Base-by-base conservation (phyloP, 805 yeast genomes). In the Schwanniomyces sp. region DNA sequence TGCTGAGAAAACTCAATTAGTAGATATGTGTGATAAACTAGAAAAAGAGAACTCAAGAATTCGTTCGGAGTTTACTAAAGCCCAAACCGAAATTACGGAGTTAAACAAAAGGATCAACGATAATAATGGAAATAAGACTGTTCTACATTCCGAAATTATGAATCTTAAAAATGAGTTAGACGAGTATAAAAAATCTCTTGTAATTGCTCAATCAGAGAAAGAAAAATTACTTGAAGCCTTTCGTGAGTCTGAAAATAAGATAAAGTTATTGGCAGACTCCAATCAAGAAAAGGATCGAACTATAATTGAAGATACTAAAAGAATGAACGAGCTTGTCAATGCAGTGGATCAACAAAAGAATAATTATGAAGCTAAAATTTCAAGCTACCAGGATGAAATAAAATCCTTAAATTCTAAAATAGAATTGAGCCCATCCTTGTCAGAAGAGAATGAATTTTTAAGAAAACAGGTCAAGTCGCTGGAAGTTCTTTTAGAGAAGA, bases 401-500 rank as follows among this genome's bases (percentile, higher is more conserved):
- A 44, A 37, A 11, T 29, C 39, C 14, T 44, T 43, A 8, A 32
- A 34, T 18, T 14, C 46, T 24, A 41, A 56, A 39, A 41, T 51
- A 7, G 48, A 51, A 27, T 38, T 46, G 5, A 5, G 40, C 8
- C 34, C 27, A 25, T 18, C 41, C 8, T 46, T 54, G 24, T 44
- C 50, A 30, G 46, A 50, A 26, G 52, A 51, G 27, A 48, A 51
- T 39, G 52, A 43, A 14, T 26, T 36, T 7, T 34, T 44, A 11
- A 46, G 48, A 28, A 41, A 51, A 16, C 49, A 51, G 39, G 37
- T 43, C 9, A 44, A 39, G 17, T 25, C 46, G 7, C 43, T 43
- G 42, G 49, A 82, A 46, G 62, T 63, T 25, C 80, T 78, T 16
- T 69, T 81, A 2, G 84, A 82, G 51, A 72, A 72, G 48, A 78